Conservation (phyloP, 257 asterid species). For the Solanum raphanifolium region DNA sequence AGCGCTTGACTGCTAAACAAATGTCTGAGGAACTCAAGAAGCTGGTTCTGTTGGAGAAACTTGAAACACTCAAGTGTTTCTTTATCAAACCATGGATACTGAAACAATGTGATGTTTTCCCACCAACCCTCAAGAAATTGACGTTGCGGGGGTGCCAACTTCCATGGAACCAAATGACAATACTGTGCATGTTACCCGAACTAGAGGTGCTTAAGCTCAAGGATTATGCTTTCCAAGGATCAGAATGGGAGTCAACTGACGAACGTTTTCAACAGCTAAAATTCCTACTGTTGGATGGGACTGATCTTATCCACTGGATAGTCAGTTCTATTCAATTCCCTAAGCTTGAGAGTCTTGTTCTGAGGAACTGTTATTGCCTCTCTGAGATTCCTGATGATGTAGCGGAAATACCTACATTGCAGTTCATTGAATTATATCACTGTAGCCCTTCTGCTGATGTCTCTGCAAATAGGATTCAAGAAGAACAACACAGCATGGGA, state of each 20-base stretch:
- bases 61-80: neutral
- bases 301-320: neutral
- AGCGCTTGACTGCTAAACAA: neutral
- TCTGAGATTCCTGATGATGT: neutral
- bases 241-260: neutral
- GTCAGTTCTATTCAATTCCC: neutral
- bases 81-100: neutral
- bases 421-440: neutral
- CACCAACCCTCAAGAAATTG: neutral
- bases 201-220: neutral
- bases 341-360: neutral
- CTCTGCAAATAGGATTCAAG: neutral
- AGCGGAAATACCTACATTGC: neutral
- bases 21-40: neutral
- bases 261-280: neutral
- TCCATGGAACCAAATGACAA: neutral
- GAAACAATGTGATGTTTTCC: neutral
- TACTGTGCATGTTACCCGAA: neutral
- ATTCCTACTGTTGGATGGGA: neutral
- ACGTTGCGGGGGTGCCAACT: neutral
- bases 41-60: neutral
- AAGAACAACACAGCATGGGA: neutral
- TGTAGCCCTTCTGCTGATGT: neutral
- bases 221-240: neutral
- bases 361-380: neutral